Percentiles rank a stretch among this genome's conserved stretches.
Evolutionary conservation across 371 early-diverging fungal species (phyloP).

Genomic region (Mortierella sp.): DNA sequence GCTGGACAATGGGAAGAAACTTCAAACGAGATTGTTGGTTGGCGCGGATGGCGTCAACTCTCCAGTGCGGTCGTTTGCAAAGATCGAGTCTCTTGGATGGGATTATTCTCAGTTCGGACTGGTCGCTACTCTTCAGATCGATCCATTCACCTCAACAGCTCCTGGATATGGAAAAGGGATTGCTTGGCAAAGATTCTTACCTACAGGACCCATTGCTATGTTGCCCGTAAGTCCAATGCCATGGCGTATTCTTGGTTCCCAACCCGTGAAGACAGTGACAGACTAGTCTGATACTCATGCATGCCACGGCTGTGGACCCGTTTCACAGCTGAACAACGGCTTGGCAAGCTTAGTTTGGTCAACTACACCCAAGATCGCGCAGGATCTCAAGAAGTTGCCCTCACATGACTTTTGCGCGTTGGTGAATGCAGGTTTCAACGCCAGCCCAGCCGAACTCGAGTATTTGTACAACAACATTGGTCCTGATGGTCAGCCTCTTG

Average conservation of each 20-base stretch:
- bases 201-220: slow-evolving; percentile 93
- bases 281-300: not conserved
- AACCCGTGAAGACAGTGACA: not conserved
- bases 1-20: slow-evolving; percentile 64
- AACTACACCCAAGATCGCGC: slow-evolving; percentile 70
- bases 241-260: not conserved
- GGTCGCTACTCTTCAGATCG: slow-evolving; percentile 86
- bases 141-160: slow-evolving; percentile 61
- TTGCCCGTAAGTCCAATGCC: slow-evolving; percentile 73
- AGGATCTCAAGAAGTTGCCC: slow-evolving; percentile 70
- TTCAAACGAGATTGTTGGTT: slow-evolving; percentile 71
- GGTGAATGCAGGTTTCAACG: slow-evolving; percentile 86
- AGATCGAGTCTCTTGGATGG: slow-evolving; percentile 87
- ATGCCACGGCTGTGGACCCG: no score
- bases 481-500: slow-evolving; percentile 50
- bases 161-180: slow-evolving; percentile 41
- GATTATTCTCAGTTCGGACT: slow-evolving; percentile 89
- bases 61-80: slow-evolving; percentile 83
- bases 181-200: slow-evolving; percentile 95
- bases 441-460: slow-evolving; percentile 77
- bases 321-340: slow-evolving; percentile 60
- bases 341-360: slow-evolving; percentile 95
- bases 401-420: slow-evolving; percentile 70
- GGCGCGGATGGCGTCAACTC: slow-evolving; percentile 96
- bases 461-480: slow-evolving; percentile 72